phyloP scores from a whole-genome alignment of 2,329 filamentous ascomycete species.

The Blastomyces parvus region DNA sequence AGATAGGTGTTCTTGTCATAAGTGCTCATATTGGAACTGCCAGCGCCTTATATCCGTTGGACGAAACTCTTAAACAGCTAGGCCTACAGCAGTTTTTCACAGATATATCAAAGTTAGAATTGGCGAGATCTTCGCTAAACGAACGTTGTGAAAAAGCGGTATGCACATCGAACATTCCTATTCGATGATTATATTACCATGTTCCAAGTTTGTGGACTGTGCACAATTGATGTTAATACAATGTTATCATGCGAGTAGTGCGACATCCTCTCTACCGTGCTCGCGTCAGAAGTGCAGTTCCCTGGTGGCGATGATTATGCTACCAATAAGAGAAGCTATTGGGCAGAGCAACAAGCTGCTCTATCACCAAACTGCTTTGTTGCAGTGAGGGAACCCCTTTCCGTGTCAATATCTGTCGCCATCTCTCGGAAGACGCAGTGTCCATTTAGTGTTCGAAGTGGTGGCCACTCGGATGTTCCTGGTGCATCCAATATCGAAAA shows the following conservation, averaged over 20 bases:
- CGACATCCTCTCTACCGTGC: slow-evolving; percentile 1
- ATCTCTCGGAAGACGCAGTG: not conserved
- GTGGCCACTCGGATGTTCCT: slow-evolving; percentile 32
- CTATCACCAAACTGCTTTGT: slow-evolving; percentile 5
- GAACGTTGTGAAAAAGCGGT: not conserved
- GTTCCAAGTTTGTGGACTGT: not conserved
- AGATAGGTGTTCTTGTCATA: not conserved
- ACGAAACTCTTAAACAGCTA: slow-evolving; percentile 6
- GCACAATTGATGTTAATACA: not conserved
- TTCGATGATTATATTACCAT: not conserved
- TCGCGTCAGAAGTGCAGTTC: slow-evolving; percentile 9
- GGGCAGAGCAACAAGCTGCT: slow-evolving; percentile 1
- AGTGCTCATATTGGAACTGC: not conserved
- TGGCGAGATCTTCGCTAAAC: not conserved
- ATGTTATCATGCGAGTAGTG: slow-evolving; percentile 1
- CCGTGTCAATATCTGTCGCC: not conserved
- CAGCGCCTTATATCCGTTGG: slow-evolving; percentile 7
- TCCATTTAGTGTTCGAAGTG: slow-evolving; percentile 28
- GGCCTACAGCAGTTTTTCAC: slow-evolving; percentile 4
- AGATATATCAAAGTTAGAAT: not conserved
- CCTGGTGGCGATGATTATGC: slow-evolving; percentile 4
- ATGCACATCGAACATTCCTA: not conserved
- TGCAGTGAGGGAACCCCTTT: not conserved
- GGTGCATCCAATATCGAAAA: slow-evolving; percentile 32
- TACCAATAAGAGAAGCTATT: slow-evolving; percentile 9